phyloP scores from a whole-genome alignment of 208 protist species.

The Trypanosoma vivax region DNA sequence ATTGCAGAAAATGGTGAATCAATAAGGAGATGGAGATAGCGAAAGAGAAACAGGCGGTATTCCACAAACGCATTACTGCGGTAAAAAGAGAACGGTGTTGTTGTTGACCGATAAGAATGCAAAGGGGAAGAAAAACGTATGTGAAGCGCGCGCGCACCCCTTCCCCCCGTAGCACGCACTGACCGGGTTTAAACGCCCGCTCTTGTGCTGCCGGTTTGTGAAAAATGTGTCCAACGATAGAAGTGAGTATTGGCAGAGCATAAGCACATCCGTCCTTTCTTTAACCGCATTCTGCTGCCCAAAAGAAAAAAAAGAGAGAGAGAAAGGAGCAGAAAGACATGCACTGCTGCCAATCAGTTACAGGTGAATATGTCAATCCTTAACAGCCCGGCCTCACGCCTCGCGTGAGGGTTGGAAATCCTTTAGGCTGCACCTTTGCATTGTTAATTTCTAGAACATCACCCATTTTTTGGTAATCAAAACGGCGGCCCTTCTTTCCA shows the following conservation, averaged over 20 bases:
- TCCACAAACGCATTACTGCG: no score
- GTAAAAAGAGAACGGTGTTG: no score
- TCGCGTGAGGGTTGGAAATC: conserved; percentile 74
- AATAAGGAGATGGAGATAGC: no score
- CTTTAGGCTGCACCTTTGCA: conserved; percentile 81
- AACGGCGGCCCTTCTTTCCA: conserved; percentile 69
- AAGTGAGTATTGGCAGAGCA: no score
- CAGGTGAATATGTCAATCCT: not conserved
- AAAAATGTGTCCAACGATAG: no score
- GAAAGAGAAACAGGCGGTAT: no score
- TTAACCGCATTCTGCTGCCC: not conserved
- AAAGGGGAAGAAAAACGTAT: no score
- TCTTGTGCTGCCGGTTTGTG: no score
- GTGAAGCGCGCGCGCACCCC: no score
- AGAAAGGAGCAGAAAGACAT: not conserved
- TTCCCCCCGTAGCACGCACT: not conserved
- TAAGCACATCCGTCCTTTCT: not conserved
- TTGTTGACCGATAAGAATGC: no score
- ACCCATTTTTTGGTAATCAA: conserved; percentile 89
- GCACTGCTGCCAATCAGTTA: not conserved
- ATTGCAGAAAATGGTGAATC: no score
- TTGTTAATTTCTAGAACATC: conserved; percentile 90
- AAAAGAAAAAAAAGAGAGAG: not conserved
- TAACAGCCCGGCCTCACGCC: conserved; percentile 36
- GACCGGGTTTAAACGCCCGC: no score